Evolutionary conservation across 1,284 basidiomycete species (phyloP).

Genomic region (Apiotrichum gamsii): DNA sequence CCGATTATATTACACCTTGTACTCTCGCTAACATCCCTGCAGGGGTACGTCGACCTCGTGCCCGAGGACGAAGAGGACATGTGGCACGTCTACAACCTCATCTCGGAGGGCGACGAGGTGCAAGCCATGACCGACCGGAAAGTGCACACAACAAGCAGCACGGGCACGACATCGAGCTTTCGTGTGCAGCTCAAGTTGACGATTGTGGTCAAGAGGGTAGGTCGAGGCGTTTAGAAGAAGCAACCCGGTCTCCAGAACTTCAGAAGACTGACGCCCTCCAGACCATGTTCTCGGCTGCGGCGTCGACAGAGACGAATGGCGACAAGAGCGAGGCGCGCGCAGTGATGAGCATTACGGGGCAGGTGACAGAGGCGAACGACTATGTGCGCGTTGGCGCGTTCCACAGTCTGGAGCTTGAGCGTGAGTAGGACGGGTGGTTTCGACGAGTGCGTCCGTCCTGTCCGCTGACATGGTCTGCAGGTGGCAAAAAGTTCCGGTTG

Average conservation of each 20-base stretch:
- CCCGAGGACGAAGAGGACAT: slow-evolving; percentile 97
- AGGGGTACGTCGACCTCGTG: slow-evolving; percentile 84
- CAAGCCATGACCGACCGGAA: slow-evolving; percentile 82
- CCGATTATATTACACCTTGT: background rate
- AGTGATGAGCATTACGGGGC: slow-evolving; percentile 79
- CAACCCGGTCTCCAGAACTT: too few relatives aligned
- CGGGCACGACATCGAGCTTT: slow-evolving; percentile 88
- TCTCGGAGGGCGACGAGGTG: slow-evolving; percentile 80
- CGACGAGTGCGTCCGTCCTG: background rate
- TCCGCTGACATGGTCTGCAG: slow-evolving; percentile 2
- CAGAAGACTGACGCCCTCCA: slow-evolving; percentile 6
- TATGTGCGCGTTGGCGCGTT: slow-evolving; percentile 91
- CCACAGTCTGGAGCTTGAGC: slow-evolving; percentile 91
- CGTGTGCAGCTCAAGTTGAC: slow-evolving; percentile 81
- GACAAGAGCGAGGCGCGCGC: slow-evolving; percentile 50
- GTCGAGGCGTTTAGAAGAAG: too few relatives aligned
- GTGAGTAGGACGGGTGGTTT: slow-evolving; percentile 14
- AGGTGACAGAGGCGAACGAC: slow-evolving; percentile 81
- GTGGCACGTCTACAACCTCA: slow-evolving; percentile 99
- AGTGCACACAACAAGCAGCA: slow-evolving; percentile 66
- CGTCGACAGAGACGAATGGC: slow-evolving; percentile 49
- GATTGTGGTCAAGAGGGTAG: slow-evolving; percentile 61
- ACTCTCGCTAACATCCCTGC: slow-evolving; percentile 8
- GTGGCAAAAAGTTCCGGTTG: slow-evolving; percentile 58
- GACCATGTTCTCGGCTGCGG: slow-evolving; percentile 62